Conservation (phyloP, 345 rosid species). For the Pugionium cornutum region DNA sequence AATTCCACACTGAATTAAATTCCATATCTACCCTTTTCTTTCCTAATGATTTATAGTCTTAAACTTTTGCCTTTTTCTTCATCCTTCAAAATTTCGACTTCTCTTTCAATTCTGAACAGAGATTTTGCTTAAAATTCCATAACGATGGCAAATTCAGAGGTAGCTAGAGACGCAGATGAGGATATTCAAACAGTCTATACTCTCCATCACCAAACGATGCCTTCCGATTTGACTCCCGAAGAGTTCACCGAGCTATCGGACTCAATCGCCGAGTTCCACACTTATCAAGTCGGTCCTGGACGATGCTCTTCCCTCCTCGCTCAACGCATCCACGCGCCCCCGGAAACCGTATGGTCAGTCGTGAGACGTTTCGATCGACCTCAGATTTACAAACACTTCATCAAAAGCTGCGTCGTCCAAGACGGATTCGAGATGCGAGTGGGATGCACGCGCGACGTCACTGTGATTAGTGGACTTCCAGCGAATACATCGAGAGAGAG, state of each 20-base stretch:
- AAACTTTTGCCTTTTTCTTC: constrained; percentile 1
- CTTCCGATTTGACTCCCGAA: constrained; percentile 48
- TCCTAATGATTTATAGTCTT: neutral
- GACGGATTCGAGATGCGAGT: constrained; percentile 47
- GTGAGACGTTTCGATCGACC: constrained; percentile 68
- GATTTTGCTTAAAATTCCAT: neutral
- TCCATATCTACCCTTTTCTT: constrained; percentile 17
- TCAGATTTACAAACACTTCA: constrained; percentile 74
- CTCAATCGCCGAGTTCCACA: constrained; percentile 58
- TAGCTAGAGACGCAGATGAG: neutral
- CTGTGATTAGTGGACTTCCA: constrained; percentile 68
- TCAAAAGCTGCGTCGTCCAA: constrained; percentile 56
- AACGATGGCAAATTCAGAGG: constrained; percentile 14
- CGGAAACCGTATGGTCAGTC: constrained; percentile 63
- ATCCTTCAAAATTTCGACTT: neutral
- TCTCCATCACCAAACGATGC: constrained; percentile 52
- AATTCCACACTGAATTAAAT: neutral
- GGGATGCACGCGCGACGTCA: constrained; percentile 71
- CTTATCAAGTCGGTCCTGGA: constrained; percentile 48
- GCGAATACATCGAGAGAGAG: constrained; percentile 73
- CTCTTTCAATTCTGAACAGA: neutral
- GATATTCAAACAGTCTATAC: constrained; percentile 26
- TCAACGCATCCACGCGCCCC: constrained; percentile 55
- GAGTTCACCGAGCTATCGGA: constrained; percentile 48
- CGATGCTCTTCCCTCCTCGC: constrained; percentile 68